A percentile compares a stretch with the other conserved stretches of the same genome.
Evolutionary conservation across 257 asterid genomes (phyloP).

Genomic region (Osmanthus fragrans): DNA sequence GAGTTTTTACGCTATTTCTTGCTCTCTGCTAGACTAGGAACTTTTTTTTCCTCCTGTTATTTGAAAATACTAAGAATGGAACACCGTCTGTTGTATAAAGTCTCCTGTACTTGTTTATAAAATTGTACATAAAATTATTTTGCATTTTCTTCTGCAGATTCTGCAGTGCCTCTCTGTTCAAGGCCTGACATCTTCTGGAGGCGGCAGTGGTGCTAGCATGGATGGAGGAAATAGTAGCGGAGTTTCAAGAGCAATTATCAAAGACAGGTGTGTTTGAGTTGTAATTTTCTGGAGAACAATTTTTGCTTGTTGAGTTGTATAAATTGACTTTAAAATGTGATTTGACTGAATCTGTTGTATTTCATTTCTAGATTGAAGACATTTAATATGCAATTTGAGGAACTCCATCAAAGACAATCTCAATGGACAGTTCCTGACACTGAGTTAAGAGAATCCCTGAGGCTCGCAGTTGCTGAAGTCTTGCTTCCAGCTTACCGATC

Average conservation of each 20-base stretch:
- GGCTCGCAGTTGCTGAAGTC: slow-evolving; percentile 98
- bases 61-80: not conserved
- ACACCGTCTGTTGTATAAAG: not conserved
- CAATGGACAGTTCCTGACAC: slow-evolving; percentile 99
- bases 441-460: slow-evolving; percentile 88
- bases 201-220: slow-evolving; percentile 66
- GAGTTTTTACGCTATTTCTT: not conserved
- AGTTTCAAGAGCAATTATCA: slow-evolving; percentile 80
- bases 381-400: slow-evolving; percentile 88
- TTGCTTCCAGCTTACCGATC: slow-evolving; percentile 94
- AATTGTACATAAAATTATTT: not conserved
- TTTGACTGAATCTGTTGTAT: slow-evolving; percentile 18
- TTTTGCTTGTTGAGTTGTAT: not conserved
- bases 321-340: not conserved
- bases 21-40: not conserved
- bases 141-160: slow-evolving; percentile 49
- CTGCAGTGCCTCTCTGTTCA: slow-evolving; percentile 79
- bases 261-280: slow-evolving; percentile 66
- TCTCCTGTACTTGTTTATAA: not conserved
- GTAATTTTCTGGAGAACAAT: slow-evolving; percentile 11
- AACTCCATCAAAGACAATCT: slow-evolving; percentile 96
- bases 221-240: slow-evolving; percentile 98
- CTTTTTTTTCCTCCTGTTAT: not conserved
- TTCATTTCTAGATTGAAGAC: slow-evolving; percentile 66
- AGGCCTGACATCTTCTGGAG: slow-evolving; percentile 90